These are phyloP conservation scores for Yamadazyma jaroonii DNA, from an alignment of 1,139 yeast genomes.

Conservation along the genomic window DNA sequence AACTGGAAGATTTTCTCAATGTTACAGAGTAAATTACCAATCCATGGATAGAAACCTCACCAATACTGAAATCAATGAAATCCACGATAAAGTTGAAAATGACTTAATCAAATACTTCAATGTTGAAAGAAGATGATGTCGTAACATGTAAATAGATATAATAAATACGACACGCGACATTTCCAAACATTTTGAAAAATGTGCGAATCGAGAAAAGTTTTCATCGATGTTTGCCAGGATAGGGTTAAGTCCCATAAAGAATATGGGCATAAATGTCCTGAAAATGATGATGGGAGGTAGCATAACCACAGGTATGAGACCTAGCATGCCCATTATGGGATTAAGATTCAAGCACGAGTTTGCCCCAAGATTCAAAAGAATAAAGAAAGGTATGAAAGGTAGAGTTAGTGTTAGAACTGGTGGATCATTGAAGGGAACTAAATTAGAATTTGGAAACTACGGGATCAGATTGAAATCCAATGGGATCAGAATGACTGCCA, in stretches of 20 bases:
- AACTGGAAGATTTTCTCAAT: constrained; percentile 70
- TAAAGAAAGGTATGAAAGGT: constrained; percentile 88
- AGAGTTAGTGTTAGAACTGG: constrained; percentile 94
- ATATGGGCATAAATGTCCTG: background rate
- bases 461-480: constrained; percentile 86
- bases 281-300: background rate
- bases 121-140: constrained; percentile 53
- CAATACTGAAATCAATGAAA: constrained; percentile 69
- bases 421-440: constrained; percentile 87
- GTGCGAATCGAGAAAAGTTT: background rate
- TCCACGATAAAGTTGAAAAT: constrained; percentile 63
- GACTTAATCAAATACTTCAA: constrained; percentile 51
- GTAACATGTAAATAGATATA: background rate
- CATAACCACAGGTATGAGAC: background rate
- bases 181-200: background rate
- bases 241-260: background rate
- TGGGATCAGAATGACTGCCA: constrained; percentile 85
- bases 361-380: constrained; percentile 75
- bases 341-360: constrained; percentile 74
- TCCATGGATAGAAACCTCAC: constrained; percentile 93
- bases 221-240: background rate
- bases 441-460: constrained; percentile 74
- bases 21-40: constrained; percentile 89
- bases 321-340: too few relatives aligned
- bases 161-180: too few relatives aligned